Conservation (phyloP, 2,329 filamentous ascomycete genomes). For the Penicillium sp. region DNA sequence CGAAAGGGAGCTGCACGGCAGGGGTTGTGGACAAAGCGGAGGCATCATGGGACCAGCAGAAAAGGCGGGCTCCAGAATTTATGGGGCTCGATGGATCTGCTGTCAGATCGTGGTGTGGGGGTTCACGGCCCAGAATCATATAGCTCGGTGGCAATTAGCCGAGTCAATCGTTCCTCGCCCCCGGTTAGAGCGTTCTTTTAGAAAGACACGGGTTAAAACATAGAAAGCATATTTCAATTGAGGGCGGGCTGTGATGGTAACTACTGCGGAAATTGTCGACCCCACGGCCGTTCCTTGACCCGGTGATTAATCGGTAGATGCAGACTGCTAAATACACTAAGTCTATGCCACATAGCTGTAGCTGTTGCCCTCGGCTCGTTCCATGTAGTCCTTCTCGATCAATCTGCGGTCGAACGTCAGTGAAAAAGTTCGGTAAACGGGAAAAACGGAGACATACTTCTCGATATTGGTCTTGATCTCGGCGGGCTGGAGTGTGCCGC, state of each 20-base stretch:
- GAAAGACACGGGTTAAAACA: background rate
- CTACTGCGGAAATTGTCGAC: background rate
- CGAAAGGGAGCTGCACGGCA: background rate
- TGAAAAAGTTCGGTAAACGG: background rate
- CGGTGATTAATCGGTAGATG: background rate
- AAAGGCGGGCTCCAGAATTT: slow-evolving; percentile 8
- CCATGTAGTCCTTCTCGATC: slow-evolving; percentile 91
- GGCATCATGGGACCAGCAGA: slow-evolving; percentile 28
- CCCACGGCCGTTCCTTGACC: background rate
- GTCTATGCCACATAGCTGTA: slow-evolving; percentile 69
- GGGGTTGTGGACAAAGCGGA: slow-evolving; percentile 1
- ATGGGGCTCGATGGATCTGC: slow-evolving; percentile 9
- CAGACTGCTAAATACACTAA: background rate
- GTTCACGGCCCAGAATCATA: background rate
- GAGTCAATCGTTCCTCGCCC: background rate
- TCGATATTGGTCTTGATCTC: slow-evolving; percentile 98
- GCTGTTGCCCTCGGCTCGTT: slow-evolving; percentile 66
- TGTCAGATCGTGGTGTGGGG: slow-evolving; percentile 25
- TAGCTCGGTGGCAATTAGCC: background rate
- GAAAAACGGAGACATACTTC: slow-evolving; percentile 58
- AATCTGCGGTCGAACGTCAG: slow-evolving; percentile 52
- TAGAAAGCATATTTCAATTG: background rate
- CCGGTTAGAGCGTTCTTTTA: background rate
- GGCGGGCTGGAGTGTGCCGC: slow-evolving; percentile 78
- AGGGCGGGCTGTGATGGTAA: background rate